Evolutionary conservation across 1,284 basidiomycete genomes (phyloP).

Genomic region (Ceratobasidium sp.): DNA sequence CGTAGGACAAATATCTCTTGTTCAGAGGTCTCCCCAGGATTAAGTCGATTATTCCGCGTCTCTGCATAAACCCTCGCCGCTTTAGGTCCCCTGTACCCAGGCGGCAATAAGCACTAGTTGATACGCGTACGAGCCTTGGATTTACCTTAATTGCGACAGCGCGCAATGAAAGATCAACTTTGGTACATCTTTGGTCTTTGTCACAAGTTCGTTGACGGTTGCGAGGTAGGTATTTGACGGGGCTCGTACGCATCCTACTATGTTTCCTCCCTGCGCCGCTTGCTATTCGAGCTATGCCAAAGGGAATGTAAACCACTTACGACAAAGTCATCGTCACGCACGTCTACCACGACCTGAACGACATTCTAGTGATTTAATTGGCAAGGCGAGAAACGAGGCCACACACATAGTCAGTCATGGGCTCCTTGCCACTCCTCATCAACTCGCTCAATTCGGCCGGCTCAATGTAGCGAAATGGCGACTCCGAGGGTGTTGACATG

Average conservation of each 20-base stretch:
- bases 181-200: slow-evolving; percentile 70
- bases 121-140: slow-evolving; percentile 12
- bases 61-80: slow-evolving; percentile 80
- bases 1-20: slow-evolving; percentile 73
- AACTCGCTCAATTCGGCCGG: slow-evolving; percentile 70
- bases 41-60: slow-evolving; percentile 57
- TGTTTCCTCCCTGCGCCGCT: slow-evolving; percentile 70
- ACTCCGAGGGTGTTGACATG: slow-evolving; percentile 16
- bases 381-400: background rate
- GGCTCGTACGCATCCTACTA: slow-evolving; percentile 69
- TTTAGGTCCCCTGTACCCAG: slow-evolving; percentile 70
- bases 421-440: slow-evolving; percentile 70
- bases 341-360: slow-evolving; percentile 70
- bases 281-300: background rate
- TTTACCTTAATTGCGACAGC: slow-evolving; percentile 78
- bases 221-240: slow-evolving; percentile 71
- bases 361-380: background rate
- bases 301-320: slow-evolving; percentile 21
- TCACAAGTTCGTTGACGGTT: slow-evolving; percentile 69
- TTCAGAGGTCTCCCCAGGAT: slow-evolving; percentile 57
- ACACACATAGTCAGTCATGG: slow-evolving; percentile 70
- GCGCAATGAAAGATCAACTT: slow-evolving; percentile 80
- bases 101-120: slow-evolving; percentile 1
- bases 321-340: slow-evolving; percentile 79
- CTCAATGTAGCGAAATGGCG: slow-evolving; percentile 16